phyloP scores from a whole-genome alignment of 2,329 filamentous ascomycete genomes.

The Aureobasidium pullulans region DNA sequence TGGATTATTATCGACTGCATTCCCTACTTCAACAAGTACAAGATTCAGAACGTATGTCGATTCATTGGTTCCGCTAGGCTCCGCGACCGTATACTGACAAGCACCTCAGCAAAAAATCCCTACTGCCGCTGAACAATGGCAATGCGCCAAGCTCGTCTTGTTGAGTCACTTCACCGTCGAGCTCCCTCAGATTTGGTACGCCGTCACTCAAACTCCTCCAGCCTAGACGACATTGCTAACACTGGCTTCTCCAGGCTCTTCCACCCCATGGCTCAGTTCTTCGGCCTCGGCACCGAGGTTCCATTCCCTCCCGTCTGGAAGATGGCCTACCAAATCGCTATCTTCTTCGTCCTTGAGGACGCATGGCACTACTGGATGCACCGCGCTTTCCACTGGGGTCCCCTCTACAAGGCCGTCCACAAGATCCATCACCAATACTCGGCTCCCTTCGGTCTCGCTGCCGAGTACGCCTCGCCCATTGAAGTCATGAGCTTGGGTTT shows the following conservation, averaged over 20 bases:
- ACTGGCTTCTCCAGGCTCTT: constrained; percentile 54
- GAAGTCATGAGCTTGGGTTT: constrained; percentile 92
- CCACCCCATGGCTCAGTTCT: constrained; percentile 90
- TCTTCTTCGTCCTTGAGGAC: constrained; percentile 96
- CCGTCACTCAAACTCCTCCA: not conserved
- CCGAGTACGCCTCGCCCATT: constrained; percentile 95
- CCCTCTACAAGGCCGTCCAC: constrained; percentile 93
- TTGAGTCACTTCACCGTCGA: constrained; percentile 96
- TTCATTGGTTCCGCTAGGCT: not conserved
- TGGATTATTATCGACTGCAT: constrained; percentile 90
- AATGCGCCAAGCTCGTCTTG: constrained; percentile 87
- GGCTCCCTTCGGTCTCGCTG: constrained; percentile 89
- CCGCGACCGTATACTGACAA: constrained; percentile 14
- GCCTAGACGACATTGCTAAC: constrained; percentile 4
- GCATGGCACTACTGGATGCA: constrained; percentile 98
- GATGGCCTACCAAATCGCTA: constrained; percentile 82
- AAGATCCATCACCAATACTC: constrained; percentile 99
- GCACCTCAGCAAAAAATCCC: constrained; percentile 66
- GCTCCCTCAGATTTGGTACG: constrained; percentile 87
- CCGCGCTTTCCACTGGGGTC: constrained; percentile 85
- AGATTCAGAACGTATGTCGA: constrained; percentile 72
- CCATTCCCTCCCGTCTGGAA: constrained; percentile 81
- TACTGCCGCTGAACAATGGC: constrained; percentile 86
- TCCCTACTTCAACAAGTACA: constrained; percentile 83
- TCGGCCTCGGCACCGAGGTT: constrained; percentile 78